Evolutionary conservation across 2,329 filamentous ascomycete species (phyloP).

Genomic region (Aciculosporium take): DNA sequence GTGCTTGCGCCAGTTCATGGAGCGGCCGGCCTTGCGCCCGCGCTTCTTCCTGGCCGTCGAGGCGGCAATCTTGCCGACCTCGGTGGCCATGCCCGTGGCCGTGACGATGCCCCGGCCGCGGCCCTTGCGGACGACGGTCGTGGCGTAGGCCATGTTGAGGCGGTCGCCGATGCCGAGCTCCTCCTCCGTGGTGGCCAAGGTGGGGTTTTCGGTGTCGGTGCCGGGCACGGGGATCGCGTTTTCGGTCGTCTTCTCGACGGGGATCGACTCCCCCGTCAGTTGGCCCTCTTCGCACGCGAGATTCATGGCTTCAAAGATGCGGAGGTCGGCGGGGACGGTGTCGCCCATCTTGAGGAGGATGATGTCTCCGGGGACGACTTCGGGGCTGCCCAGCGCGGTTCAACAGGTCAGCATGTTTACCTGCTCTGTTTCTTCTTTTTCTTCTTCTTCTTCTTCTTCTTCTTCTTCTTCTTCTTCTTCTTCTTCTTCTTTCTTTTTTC

Average conservation of each 20-base stretch:
- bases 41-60: conserved; percentile 37
- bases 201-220: conserved; percentile 31
- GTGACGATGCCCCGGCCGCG: conserved; percentile 60
- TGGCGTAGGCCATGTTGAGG: conserved; percentile 62
- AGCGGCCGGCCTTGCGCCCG: conserved; percentile 39
- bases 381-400: conserved; percentile 26
- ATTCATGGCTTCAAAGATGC: conserved; percentile 61
- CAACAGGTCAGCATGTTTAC: no score
- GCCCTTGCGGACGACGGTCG: conserved; percentile 58
- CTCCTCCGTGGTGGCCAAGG: conserved; percentile 28
- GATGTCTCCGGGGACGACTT: conserved; percentile 60
- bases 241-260: conserved; percentile 51
- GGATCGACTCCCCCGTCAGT: conserved; percentile 62
- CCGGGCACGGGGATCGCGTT: conserved; percentile 29
- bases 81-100: conserved; percentile 56
- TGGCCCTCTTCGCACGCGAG: conserved; percentile 66
- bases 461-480: no score
- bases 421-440: no score
- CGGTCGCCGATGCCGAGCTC: conserved; percentile 56
- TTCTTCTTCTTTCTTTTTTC: neutral
- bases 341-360: conserved; percentile 55
- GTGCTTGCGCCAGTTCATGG: conserved; percentile 39
- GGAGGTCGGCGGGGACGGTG: conserved; percentile 59
- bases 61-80: conserved; percentile 55
- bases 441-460: no score